A percentile compares a stretch with the other conserved stretches of the same genome.
Conservation (phyloP, 2,329 filamentous ascomycete species). For the Clarireedia paspali region DNA sequence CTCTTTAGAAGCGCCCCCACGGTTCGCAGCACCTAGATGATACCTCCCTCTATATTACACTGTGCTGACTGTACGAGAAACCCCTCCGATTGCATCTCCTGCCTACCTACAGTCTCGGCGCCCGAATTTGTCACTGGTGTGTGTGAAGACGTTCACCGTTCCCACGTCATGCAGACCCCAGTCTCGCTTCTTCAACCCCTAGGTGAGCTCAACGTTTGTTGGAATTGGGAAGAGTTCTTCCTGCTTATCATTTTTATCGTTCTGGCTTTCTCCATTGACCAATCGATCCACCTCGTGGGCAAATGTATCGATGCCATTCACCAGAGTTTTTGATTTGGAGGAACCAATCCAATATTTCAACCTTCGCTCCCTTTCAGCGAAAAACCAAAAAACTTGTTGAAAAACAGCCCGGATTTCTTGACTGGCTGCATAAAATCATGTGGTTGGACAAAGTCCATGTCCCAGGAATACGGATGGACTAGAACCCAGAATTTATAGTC, state of each 20-base stretch:
- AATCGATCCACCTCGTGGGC: slow-evolving; percentile 15
- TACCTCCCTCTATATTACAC: too few species aligned
- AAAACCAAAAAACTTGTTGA: neutral
- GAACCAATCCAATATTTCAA: neutral
- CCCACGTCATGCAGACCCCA: slow-evolving; percentile 23
- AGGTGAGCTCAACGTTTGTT: slow-evolving; percentile 20
- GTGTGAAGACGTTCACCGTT: neutral
- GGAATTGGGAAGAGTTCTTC: neutral
- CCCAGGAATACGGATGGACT: slow-evolving; percentile 3
- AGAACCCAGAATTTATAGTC: neutral
- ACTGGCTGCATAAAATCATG: neutral
- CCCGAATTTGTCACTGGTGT: neutral
- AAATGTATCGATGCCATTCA: slow-evolving; percentile 12
- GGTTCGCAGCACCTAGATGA: too few species aligned
- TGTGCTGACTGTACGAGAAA: too few species aligned
- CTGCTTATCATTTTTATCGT: neutral
- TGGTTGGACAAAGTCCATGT: neutral
- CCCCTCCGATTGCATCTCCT: too few species aligned
- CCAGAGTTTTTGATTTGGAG: neutral
- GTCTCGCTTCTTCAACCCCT: slow-evolving; percentile 18
- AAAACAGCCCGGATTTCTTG: neutral
- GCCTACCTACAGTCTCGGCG: neutral
- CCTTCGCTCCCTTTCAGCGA: neutral
- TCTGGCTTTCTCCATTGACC: slow-evolving; percentile 4
- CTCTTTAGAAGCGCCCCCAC: too few species aligned